Evolutionary conservation across 2,329 filamentous ascomycete species (phyloP), one percentile per base, ranked within the genome.

Genomic region (Bipolaris gigantea): DNA sequence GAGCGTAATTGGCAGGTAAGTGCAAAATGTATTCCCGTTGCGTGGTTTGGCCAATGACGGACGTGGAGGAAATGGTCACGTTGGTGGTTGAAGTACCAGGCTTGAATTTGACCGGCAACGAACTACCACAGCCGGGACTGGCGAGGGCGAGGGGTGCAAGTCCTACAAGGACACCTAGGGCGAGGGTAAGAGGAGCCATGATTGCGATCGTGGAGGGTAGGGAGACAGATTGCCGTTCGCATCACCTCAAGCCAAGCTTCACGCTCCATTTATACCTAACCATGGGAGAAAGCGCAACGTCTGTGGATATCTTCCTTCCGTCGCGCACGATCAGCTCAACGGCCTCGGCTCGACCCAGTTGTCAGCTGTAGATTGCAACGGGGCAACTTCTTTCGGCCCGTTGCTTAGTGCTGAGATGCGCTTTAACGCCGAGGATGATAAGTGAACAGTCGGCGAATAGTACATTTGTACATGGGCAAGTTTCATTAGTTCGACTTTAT

Each of bases 51-150:
- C 62, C 62, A 16, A 59, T 56, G 8, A 56, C 59, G 2, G 56
- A 57, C 25, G 49, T 55, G 0, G 66, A 67, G 0, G 53, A 32
- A 5, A 69, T 33, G 0, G 63, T 66, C 9, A 69, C 44, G 25
- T 61, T 66, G 23, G 52, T 33, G 1, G 65, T 61, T 25, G 66
- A 54, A 2, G 55, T 42, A 5, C 66, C 65, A 1, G 64, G 61
- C 9, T 44, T 48, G 1, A 67, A 54, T 1, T 33, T 51, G 2
- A 34, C 8, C 11, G 65, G 57, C 1, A 66, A 46, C 1, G 52
- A 1, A 3, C 41, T 47, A 2, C 33, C 53, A 40, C 66, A 69
- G 16, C 66, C 66, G 11, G 53, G 11, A 34, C 61, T 62, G 5
- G 53, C 55, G n/a, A 46, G 38, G 3, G 50, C 51, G 4, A 32